Base-by-base conservation (phyloP, 768 basidiomycete genomes). In the Leccinum uliginosum region DNA sequence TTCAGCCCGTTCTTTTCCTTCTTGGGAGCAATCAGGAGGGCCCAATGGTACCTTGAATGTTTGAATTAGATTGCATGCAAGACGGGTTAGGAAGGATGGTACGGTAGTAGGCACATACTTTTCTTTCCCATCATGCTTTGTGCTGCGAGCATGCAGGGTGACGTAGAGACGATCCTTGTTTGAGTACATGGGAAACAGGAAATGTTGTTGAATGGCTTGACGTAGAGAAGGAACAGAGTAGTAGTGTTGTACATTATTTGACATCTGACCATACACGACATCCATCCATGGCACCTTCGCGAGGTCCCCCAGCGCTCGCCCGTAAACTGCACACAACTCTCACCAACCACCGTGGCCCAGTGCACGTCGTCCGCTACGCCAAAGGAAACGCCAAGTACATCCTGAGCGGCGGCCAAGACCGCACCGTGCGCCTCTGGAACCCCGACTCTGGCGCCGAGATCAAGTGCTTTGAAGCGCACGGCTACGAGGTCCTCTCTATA, bases 331-430 rank as follows among this genome's bases (percentile, higher is more conserved):
- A 91, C 73, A 73, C 73, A n/a, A 80, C 81, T 11, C 81, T 93
- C 46, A 66, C 73, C 8, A 78, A 67, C 52, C 91, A 93, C 72
- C 86, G 87, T 58, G 97, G 94, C 0, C 80, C 94, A 0, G 89
- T 97, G 0, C 91, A 98, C 67, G 86, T 93, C 53, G 91, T 85
- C n/a, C 81, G 89, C 29, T 98, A 96, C 68, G 89, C 96, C 46
- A 89, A 91, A 69, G 94, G 93, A 4, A 76, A 79, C 3, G 89
- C 90, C 53, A 92, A 88, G 60, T 98, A 99, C 69, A 76, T 93
- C 58, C 79, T 99, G n/a, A 87, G 92, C 1, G 97, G 96, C 9
- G 94, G 94, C 19, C 88, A 92, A 69, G 97, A 98, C 73, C 82
- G 94, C 50, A 84, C 86, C 2, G 81, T 98, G 52, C 82, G 89